These are phyloP conservation scores for Alternaria sp. DNA, from an alignment of 2,329 filamentous ascomycete genomes.

Conservation along the genomic window DNA sequence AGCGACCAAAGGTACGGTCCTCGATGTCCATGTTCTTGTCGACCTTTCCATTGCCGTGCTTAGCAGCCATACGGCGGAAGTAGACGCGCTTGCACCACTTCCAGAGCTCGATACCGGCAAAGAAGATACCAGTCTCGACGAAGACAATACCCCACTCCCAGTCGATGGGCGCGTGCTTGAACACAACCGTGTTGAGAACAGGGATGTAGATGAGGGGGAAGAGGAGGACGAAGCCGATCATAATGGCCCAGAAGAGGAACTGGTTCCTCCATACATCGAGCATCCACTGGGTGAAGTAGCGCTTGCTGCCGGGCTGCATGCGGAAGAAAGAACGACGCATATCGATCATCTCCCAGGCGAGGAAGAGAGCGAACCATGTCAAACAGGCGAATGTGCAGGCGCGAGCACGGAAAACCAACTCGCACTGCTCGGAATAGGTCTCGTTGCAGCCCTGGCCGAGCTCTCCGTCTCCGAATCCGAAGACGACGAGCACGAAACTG, in stretches of 20 bases:
- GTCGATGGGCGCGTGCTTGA: conserved; percentile 68
- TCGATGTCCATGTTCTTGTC: conserved; percentile 25
- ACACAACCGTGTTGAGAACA: conserved; percentile 68
- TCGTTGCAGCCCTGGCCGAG: conserved; percentile 47
- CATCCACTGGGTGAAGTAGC: conserved; percentile 62
- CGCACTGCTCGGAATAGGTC: conserved; percentile 37
- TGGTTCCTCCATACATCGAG: conserved; percentile 73
- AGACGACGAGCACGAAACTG: conserved; percentile 47
- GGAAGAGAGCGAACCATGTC: conserved; percentile 78
- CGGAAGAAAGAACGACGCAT: conserved; percentile 76
- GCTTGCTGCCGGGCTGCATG: conserved; percentile 69
- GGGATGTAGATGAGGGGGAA: conserved; percentile 68
- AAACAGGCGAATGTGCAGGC: conserved; percentile 76
- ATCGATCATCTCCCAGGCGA: conserved; percentile 80
- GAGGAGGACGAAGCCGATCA: conserved; percentile 54
- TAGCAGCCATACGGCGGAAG: conserved; percentile 34
- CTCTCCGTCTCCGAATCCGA: conserved; percentile 41
- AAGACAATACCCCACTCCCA: conserved; percentile 77
- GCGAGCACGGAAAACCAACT: conserved; percentile 59
- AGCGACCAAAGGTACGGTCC: conserved; percentile 25
- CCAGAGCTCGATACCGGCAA: conserved; percentile 69
- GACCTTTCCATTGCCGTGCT: conserved; percentile 10
- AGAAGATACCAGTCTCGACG: conserved; percentile 66
- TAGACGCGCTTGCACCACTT: conserved; percentile 68
- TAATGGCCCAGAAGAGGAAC: conserved; percentile 61